Base-by-base conservation (phyloP, 129 eudicot genomes). In the Gnaphalium uliginosum region DNA sequence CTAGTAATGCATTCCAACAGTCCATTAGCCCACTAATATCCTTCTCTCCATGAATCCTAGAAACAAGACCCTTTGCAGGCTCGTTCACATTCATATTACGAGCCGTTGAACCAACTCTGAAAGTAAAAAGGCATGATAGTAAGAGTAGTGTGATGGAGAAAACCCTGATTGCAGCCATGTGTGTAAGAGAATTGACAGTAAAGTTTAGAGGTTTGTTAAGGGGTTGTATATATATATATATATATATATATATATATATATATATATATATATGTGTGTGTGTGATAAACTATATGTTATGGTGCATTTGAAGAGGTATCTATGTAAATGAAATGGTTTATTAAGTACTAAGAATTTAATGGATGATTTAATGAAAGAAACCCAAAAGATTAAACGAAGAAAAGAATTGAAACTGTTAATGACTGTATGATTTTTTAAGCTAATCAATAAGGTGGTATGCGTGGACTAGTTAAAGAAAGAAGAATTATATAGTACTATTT, bases 1-100 rank as follows among this genome's bases (percentile, higher is more conserved):
- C 83, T 0, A 90, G 24, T 63, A 90, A 69, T 0, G 93, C 85
- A 8, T 78, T 78, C 90, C 89, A 90, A 48, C 96, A 90, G 10
- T 61, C 79, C 24, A 48, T 68, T 54, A 41, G 60, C 53, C 81
- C 85, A 1, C 83, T 68, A 1, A 68, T 63, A 30, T 67, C 74
- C 37, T 73, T 80, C 81, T 83, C 85, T 6, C 67, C 78, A 8
- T 80, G 66, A 13, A 81, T 75, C 75, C 79, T 70, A 13, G 37
- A 74, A 1, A 21, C 39, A 1, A 82, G 43, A 50, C 26, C 53
- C 3, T 58, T 32, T 13, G 58, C 68, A 5, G 72, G 79, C 50
- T 76, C n/a, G 10, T 30, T 65, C 13, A 0, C 21, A 9, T 30
- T 37, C 65, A 14, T 63, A 18, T 74, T 19, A 4, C 46, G 70